Conservation (phyloP, 352 stramenopile genomes). For the Thalassiosira gravida region DNA sequence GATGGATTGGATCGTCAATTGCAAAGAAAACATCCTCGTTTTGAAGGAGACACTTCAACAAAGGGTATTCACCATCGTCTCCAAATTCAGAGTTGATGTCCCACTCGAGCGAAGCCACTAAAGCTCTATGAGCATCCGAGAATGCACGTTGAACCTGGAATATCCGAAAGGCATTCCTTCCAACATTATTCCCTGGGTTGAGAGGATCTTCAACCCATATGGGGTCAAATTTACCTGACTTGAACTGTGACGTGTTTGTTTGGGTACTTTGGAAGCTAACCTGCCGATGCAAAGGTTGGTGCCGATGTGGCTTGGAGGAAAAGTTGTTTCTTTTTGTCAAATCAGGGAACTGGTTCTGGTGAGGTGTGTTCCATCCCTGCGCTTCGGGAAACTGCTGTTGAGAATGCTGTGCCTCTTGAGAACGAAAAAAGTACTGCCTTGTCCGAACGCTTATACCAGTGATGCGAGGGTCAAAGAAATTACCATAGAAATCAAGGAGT, state of each 20-base stretch:
- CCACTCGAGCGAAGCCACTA: slow-evolving; percentile 84
- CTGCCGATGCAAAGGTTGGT: slow-evolving; percentile 43
- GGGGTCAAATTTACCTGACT: slow-evolving; percentile 86
- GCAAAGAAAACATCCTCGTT: slow-evolving; percentile 82
- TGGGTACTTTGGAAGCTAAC: slow-evolving; percentile 43
- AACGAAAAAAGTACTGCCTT: slow-evolving; percentile 78
- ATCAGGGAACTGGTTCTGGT: slow-evolving; percentile 39
- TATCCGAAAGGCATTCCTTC: slow-evolving; percentile 94
- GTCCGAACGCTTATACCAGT: slow-evolving; percentile 79
- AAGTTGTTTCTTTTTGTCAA: slow-evolving; percentile 42
- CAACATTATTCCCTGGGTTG: slow-evolving; percentile 93
- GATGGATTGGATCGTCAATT: slow-evolving; percentile 47
- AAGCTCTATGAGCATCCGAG: slow-evolving; percentile 79
- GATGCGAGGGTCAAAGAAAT: slow-evolving; percentile 85
- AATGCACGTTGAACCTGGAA: slow-evolving; percentile 81
- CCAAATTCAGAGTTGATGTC: slow-evolving; percentile 74
- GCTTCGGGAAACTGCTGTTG: slow-evolving; percentile 19
- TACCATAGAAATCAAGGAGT: slow-evolving; percentile 97
- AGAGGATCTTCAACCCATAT: slow-evolving; percentile 95
- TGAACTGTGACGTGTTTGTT: slow-evolving; percentile 23
- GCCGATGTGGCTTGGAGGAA: slow-evolving; percentile 31
- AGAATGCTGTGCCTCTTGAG: slow-evolving; percentile 36
- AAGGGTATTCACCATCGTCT: slow-evolving; percentile 69
- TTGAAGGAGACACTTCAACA: slow-evolving; percentile 83
- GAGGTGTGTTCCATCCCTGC: slow-evolving; percentile 25